phyloP scores from a whole-genome alignment of 2,329 filamentous ascomycete genomes.

The Penicillium sp. region DNA sequence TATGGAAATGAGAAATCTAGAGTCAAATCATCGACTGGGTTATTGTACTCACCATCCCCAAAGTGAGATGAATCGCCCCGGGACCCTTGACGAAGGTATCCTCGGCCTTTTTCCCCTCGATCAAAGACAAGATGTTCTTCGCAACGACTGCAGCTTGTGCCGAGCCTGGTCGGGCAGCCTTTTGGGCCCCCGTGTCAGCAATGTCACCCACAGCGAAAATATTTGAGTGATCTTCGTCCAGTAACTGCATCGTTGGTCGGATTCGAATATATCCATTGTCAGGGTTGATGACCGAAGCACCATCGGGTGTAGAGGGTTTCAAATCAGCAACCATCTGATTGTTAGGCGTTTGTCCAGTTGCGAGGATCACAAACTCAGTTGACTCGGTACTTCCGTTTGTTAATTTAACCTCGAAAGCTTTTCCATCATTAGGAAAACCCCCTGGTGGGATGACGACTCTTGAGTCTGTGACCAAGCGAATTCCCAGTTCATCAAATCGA shows the following conservation, averaged over 20 bases:
- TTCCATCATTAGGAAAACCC: constrained; percentile 33
- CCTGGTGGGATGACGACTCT: constrained; percentile 31
- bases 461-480: constrained; percentile 36
- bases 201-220: constrained; percentile 43
- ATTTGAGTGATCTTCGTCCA: constrained; percentile 34
- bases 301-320: constrained; percentile 22
- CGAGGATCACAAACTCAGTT: constrained; percentile 48
- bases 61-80: constrained; percentile 38
- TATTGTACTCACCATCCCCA: constrained; percentile 35
- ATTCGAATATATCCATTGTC: constrained; percentile 40
- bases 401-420: constrained; percentile 32
- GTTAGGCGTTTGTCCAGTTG: constrained; percentile 55
- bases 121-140: constrained; percentile 38
- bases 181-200: constrained; percentile 41
- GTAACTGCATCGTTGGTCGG: constrained; percentile 39
- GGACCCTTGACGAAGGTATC: constrained; percentile 34
- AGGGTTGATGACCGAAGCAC: constrained; percentile 35
- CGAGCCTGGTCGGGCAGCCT: constrained; percentile 38
- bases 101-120: constrained; percentile 30
- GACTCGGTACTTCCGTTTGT: constrained; percentile 38
- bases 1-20: not conserved
- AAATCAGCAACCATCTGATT: constrained; percentile 44
- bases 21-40: not conserved
- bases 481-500: constrained; percentile 39
- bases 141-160: constrained; percentile 38